phyloP scores from a whole-genome alignment of 1,284 basidiomycete species.

The Gomphus bonarii region DNA sequence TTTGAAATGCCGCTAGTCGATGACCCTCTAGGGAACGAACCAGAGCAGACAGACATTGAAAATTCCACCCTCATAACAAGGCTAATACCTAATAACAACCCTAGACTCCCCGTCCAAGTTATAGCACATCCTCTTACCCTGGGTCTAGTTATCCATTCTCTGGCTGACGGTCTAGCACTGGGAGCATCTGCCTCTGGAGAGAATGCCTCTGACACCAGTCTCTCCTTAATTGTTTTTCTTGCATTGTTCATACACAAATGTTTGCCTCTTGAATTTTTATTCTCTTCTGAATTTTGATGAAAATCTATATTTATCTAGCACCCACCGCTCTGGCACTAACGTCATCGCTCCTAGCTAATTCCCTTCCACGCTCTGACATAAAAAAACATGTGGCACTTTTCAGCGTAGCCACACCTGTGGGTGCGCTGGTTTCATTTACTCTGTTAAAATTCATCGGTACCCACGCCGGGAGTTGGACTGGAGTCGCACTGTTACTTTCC shows the following conservation, averaged over 20 bases:
- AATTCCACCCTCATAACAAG: slow-evolving; percentile 23
- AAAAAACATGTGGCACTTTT: slow-evolving; percentile 71
- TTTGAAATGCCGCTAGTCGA: background rate
- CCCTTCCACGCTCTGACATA: slow-evolving; percentile 56
- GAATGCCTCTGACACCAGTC: slow-evolving; percentile 24
- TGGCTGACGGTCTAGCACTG: slow-evolving; percentile 85
- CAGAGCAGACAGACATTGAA: slow-evolving; percentile 30
- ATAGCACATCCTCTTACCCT: slow-evolving; percentile 65
- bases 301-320: slow-evolving; percentile 33
- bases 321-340: slow-evolving; percentile 81
- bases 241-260: slow-evolving; percentile 88
- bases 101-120: slow-evolving; percentile 15
- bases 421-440: slow-evolving; percentile 61
- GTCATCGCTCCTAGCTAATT: slow-evolving; percentile 69
- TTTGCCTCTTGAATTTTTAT: slow-evolving; percentile 21
- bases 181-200: slow-evolving; percentile 52
- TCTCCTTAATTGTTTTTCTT: slow-evolving; percentile 78
- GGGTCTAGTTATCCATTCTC: slow-evolving; percentile 76
- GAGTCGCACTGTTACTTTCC: slow-evolving; percentile 68
- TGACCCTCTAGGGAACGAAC: background rate
- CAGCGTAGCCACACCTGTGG: slow-evolving; percentile 68
- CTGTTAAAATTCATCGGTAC: slow-evolving; percentile 48
- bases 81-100: slow-evolving; percentile 9
- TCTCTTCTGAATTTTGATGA: background rate
- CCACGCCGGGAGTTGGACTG: slow-evolving; percentile 49